Conservation (phyloP, 345 rosid species). For the Gossypium arboreum region DNA sequence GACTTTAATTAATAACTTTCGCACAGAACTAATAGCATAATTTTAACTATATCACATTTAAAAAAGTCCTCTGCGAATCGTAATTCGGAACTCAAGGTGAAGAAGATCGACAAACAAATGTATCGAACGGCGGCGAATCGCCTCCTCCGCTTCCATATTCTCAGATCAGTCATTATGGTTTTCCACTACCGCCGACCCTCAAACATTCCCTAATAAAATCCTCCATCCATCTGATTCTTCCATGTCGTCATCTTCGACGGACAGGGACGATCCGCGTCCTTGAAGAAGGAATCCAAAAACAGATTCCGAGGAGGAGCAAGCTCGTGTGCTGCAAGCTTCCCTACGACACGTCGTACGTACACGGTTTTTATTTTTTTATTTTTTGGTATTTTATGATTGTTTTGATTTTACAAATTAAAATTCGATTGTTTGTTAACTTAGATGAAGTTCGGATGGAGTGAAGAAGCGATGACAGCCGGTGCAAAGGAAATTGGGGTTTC, state of each 20-base stretch:
- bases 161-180: constrained; percentile 27
- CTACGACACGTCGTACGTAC: constrained; percentile 71
- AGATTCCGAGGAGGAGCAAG: constrained; percentile 70
- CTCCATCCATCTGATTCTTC: constrained; percentile 35
- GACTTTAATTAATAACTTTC: too few species aligned
- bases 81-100: not conserved
- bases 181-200: constrained; percentile 33
- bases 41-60: too few species aligned
- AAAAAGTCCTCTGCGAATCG: not conserved
- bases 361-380: not conserved
- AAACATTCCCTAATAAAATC: constrained; percentile 28
- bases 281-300: constrained; percentile 47
- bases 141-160: constrained; percentile 22
- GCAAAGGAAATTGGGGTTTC: constrained; percentile 81
- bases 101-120: constrained; percentile 27
- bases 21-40: too few species aligned
- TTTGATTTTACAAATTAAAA: not conserved
- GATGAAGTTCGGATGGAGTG: constrained; percentile 75
- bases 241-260: constrained; percentile 31
- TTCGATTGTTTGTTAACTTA: constrained; percentile 16
- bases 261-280: constrained; percentile 34
- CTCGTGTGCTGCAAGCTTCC: constrained; percentile 71
- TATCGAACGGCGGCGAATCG: constrained; percentile 39
- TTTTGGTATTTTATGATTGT: not conserved
- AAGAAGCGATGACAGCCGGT: constrained; percentile 86